Evolutionary conservation across 2,329 filamentous ascomycete genomes (phyloP).

Genomic region (Rhinocladiella similis): DNA sequence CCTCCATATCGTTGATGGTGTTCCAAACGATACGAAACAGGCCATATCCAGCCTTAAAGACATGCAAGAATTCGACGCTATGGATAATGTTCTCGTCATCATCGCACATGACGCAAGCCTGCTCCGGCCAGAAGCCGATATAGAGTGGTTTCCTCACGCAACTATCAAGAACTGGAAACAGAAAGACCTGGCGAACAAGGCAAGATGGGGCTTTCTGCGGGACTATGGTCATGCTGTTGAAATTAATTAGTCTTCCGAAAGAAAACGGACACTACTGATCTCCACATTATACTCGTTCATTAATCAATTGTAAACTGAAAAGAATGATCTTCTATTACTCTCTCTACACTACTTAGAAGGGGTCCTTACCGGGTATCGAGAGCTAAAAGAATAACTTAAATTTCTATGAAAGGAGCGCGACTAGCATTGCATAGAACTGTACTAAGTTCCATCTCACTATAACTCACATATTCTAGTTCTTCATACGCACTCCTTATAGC

Average conservation of each 20-base stretch:
- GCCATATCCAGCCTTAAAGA: constrained; percentile 26
- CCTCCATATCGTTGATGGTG: constrained; percentile 24
- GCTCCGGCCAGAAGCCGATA: constrained; percentile 20
- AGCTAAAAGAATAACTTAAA: too few relatives aligned
- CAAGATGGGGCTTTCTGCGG: constrained; percentile 3
- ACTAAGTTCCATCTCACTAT: too few relatives aligned
- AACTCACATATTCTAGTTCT: too few relatives aligned
- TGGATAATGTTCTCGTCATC: constrained; percentile 33
- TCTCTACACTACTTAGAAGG: too few relatives aligned
- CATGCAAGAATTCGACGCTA: constrained; percentile 30
- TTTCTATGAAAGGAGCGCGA: too few relatives aligned
- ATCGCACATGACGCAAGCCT: constrained; percentile 32
- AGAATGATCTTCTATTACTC: too few relatives aligned
- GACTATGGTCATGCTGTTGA: constrained; percentile 5
- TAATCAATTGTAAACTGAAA: too few relatives aligned
- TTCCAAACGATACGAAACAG: constrained; percentile 26
- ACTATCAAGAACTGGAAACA: constrained; percentile 8
- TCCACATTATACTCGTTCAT: too few relatives aligned
- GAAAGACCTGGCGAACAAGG: not conserved
- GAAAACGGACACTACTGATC: too few relatives aligned
- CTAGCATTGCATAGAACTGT: too few relatives aligned
- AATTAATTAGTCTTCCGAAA: not conserved
- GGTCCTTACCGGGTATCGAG: too few relatives aligned
- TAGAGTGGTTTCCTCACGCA: constrained; percentile 13
- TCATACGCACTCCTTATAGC: too few relatives aligned